Evolutionary conservation across 1,284 basidiomycete genomes (phyloP), one percentile per base, ranked within the genome.

Genomic region (Ceraceosorus bombacis): DNA sequence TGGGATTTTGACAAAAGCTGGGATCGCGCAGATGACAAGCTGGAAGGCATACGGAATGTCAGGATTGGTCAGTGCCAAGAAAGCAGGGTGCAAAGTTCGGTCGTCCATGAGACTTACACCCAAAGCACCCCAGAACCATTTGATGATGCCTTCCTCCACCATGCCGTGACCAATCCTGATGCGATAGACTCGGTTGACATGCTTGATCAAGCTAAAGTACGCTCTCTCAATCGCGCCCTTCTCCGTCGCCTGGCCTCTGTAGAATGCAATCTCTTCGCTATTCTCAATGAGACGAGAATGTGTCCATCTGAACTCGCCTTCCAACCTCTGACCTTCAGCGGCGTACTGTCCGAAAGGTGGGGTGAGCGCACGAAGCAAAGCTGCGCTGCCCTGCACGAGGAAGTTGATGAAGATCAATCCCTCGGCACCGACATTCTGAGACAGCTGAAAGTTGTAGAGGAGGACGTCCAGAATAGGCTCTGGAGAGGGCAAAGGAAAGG

Each of bases 341-440:
- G 94, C 87, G 74, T 94, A 96, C 70, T 86, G 84, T 6, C 93
- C 93, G 72, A 97, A 96, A 0, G 91, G 86, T n/a, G 94, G 94
- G 0, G 94, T 95, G 38, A 74, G 54, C 53, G 66, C 66, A 37
- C 69, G 66, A 15, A 77, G 55, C 41, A 76, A 53, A 5, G 65
- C 58, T 1, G 75, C 68, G 1, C 72, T 74, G 27, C 64, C 69
- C 73, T 96, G 91, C 5, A 97, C 89, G 17, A 93, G 79, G 51
- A 93, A 78, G 4, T 89, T 93, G 54, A 97, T 82, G 17, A 89
- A 81, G 46, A 96, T 81, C 6, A 97, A 82, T 13, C 91, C 91
- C 78, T 98, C 94, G 2, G 91, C 92, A 8, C 94, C 94, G 41
- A 97, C 90, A 68, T 93, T 94, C 66, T 86, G 85, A 10, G 90